Evolutionary conservation across 345 rosid species (phyloP), one percentile per base, ranked within the genome.

Genomic region (Luvunga scandens): DNA sequence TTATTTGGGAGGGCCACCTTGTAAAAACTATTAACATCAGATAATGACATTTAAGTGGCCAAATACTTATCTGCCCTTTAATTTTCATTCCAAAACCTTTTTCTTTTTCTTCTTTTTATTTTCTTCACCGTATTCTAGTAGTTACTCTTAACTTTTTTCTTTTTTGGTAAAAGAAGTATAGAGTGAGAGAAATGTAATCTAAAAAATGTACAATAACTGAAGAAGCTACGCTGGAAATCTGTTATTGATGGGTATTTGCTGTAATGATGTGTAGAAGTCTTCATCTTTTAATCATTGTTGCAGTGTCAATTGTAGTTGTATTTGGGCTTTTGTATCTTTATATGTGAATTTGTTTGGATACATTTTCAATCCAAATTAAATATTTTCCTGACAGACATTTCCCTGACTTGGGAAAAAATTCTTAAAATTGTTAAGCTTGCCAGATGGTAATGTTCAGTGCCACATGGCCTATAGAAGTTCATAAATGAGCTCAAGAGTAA

Each of bases 371-470:
- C 42, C 45, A 19, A 75, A 33, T 48, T 63, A 9, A 60, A 38
- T 62, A 21, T 74, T 38, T 62, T 61, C 22, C 28, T 45, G 45
- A 30, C 6, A 48, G 30, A 48, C n/a, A 30, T 45, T 63, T 28
- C 6, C 55, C 45, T 72, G 75, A 62, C 25, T 38, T 18, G 22
- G 18, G 62, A 6, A 50, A 30, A 48, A 53, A 64, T 18, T 53
- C 45, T 21, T 66, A 69, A 48, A 68, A 66, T 28, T 80, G 30
- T 85, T 80, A 87, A 96, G 99, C 84, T 85, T 92, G 97, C 61
- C 98, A 96, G 82, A 94, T 92, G 95, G 92, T 96, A 77, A 94
- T 96, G 99, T 96, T 96, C 78, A 94, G 97, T 78, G 99, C 99
- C 69, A 94, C 99, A 30, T 96, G 99, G 99, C 98, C 98, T 70